Evolutionary conservation across 805 yeast species (phyloP).

Genomic region (Candida succiphila): DNA sequence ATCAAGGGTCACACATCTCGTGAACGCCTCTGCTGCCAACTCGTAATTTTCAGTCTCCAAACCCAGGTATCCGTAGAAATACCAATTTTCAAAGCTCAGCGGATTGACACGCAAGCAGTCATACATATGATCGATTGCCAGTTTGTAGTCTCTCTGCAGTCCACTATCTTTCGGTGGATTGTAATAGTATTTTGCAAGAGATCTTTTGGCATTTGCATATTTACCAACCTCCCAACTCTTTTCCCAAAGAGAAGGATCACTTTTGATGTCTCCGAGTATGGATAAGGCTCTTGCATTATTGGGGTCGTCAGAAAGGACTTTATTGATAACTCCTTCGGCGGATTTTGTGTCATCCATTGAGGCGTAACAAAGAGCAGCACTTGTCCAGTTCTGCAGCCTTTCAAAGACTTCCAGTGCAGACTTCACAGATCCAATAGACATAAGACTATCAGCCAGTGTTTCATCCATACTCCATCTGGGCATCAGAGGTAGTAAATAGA

Average conservation of each 20-base stretch:
- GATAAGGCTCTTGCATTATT: constrained; percentile 77
- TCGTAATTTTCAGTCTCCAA: constrained; percentile 62
- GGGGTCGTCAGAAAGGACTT: constrained; percentile 47
- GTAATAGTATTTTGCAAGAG: constrained; percentile 67
- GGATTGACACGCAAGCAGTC: constrained; percentile 72
- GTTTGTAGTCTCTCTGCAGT: constrained; percentile 34
- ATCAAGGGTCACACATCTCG: constrained; percentile 81
- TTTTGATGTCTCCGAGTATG: constrained; percentile 76
- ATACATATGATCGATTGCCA: constrained; percentile 56
- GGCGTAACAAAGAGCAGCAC: constrained; percentile 85
- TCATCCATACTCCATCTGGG: constrained; percentile 85
- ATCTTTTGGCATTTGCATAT: constrained; percentile 77
- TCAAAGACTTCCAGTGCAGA: constrained; percentile 88
- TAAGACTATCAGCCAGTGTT: constrained; percentile 72
- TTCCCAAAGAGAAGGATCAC: constrained; percentile 69
- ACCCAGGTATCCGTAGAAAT: constrained; percentile 84
- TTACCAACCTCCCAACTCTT: constrained; percentile 81
- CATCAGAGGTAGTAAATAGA: constrained; percentile 65
- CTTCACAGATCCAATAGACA: constrained; percentile 74
- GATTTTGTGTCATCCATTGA: constrained; percentile 64
- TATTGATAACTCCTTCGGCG: constrained; percentile 51
- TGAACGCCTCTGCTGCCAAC: constrained; percentile 83
- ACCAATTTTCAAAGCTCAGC: constrained; percentile 75
- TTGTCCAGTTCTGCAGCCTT: constrained; percentile 64
- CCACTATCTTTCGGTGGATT: constrained; percentile 52